Evolutionary conservation across 1,139 yeast genomes (phyloP).

Genomic region (Candida sp.): DNA sequence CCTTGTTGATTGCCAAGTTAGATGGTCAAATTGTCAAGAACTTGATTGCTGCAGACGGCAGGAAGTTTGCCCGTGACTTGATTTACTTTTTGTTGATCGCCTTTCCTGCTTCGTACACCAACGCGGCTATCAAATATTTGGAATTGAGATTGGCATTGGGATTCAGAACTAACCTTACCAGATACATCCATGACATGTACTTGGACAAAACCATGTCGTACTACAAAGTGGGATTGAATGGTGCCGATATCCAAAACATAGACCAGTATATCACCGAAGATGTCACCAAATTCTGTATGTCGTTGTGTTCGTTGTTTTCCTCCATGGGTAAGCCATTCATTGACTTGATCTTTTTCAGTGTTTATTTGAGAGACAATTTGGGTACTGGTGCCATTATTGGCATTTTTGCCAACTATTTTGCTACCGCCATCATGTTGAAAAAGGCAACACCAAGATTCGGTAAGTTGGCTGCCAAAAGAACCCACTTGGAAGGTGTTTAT

Average conservation of each 20-base stretch:
- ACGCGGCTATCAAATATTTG: conserved; percentile 85
- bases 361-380: conserved; percentile 81
- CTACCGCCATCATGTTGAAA: conserved; percentile 80
- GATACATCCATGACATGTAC: conserved; percentile 91
- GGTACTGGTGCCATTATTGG: conserved; percentile 88
- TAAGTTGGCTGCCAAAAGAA: conserved; percentile 71
- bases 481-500: conserved; percentile 87
- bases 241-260: conserved; percentile 47
- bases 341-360: conserved; percentile 85
- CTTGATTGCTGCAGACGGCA: conserved; percentile 82
- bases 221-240: conserved; percentile 68
- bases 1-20: conserved; percentile 82
- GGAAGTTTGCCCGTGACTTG: conserved; percentile 75
- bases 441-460: conserved; percentile 86
- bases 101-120: conserved; percentile 92
- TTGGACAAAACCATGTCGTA: conserved; percentile 82
- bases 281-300: conserved; percentile 79
- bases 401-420: conserved; percentile 77
- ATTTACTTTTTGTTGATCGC: conserved; percentile 90
- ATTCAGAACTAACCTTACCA: conserved; percentile 81
- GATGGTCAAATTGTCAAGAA: conserved; percentile 95
- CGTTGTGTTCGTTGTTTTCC: conserved; percentile 84
- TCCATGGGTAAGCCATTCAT: conserved; percentile 92
- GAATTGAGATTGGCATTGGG: conserved; percentile 80
- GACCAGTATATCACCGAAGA: conserved; percentile 90